phyloP scores from a whole-genome alignment of 2,329 filamentous ascomycete genomes.

The Meredithiella fracta region DNA sequence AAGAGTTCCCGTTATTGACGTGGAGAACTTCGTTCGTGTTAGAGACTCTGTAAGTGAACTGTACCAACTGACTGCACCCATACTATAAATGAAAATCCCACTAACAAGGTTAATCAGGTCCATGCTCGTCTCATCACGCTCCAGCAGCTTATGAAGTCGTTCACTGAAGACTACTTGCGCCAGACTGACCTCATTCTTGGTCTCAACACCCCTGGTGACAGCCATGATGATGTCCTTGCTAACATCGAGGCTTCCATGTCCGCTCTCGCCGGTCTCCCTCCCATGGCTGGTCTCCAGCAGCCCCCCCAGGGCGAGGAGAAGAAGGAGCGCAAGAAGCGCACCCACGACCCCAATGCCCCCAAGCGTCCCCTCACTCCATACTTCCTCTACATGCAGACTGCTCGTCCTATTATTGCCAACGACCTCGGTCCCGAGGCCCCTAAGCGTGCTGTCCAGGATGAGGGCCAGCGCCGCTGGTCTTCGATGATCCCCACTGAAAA shows the following conservation, averaged over 20 bases:
- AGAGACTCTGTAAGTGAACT: slow-evolving; percentile 57
- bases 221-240: slow-evolving; percentile 28
- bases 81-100: neutral
- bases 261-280: slow-evolving; percentile 29
- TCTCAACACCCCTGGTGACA: slow-evolving; percentile 35
- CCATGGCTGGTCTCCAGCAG: slow-evolving; percentile 20
- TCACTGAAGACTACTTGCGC: slow-evolving; percentile 71
- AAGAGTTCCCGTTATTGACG: slow-evolving; percentile 33
- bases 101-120: slow-evolving; percentile 23
- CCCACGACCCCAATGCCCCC: slow-evolving; percentile 80
- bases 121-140: slow-evolving; percentile 54
- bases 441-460: slow-evolving; percentile 74
- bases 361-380: slow-evolving; percentile 90
- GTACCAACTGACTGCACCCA: neutral
- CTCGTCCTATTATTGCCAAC: slow-evolving; percentile 62
- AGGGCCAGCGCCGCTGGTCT: slow-evolving; percentile 75
- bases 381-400: slow-evolving; percentile 85
- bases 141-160: slow-evolving; percentile 59
- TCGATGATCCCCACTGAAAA: slow-evolving; percentile 62
- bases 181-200: slow-evolving; percentile 74
- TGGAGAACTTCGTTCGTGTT: slow-evolving; percentile 63
- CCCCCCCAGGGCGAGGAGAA: slow-evolving; percentile 43
- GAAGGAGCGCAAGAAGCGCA: slow-evolving; percentile 80
- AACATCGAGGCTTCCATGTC: slow-evolving; percentile 35
- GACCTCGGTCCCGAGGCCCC: slow-evolving; percentile 61